Base-by-base conservation (phyloP, 306 rosid genomes). In the Chamaecrista fasciculata region DNA sequence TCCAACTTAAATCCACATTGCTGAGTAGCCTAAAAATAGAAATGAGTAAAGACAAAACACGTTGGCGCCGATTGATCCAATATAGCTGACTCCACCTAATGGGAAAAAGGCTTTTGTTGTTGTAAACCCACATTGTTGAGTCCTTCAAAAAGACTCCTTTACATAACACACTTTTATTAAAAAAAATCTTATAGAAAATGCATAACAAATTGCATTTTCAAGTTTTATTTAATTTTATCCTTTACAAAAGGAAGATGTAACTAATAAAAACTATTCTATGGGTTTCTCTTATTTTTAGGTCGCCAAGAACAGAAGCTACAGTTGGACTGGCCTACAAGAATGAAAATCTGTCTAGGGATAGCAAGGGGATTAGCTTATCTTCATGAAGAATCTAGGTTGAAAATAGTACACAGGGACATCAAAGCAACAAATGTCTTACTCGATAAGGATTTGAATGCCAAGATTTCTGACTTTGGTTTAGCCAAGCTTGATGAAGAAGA, bases 381-480 rank as follows among this genome's bases (percentile, higher is more conserved):
- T 70, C 97, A 89, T 34, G 94, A 85, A 50, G 96, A 89, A 59
- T 91, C 97, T 39, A 72, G 84, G 64, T 46, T 91, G 82, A 91
- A 91, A 78, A 82, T 91, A 28, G 96, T 91, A 34, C 97, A 91
- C 25, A 81, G 97, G 62, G 97, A 91, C 61, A 88, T 88, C 16
- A 91, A 91, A 51, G 87, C 93, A 33, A 85, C 89, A 21, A 91
- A 88, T 78, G 87, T 88, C 25, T 73, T 88, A 11, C 97, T 88
- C 70, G 96, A 86, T 77, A 73, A 62, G 76, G 77, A 78, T 68
- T 78, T 91, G 44, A 88, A 81, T 59, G 87, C 96, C 11, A 91
- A 88, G 82, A 91, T 91, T 60, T 91, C 97, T 1, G 97, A 91
- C 77, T 91, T 91, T 19, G 96, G 97, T 62, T 83, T 91, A 64